phyloP scores from a whole-genome alignment of 2,329 filamentous ascomycete species.

The Exophiala viscosa region DNA sequence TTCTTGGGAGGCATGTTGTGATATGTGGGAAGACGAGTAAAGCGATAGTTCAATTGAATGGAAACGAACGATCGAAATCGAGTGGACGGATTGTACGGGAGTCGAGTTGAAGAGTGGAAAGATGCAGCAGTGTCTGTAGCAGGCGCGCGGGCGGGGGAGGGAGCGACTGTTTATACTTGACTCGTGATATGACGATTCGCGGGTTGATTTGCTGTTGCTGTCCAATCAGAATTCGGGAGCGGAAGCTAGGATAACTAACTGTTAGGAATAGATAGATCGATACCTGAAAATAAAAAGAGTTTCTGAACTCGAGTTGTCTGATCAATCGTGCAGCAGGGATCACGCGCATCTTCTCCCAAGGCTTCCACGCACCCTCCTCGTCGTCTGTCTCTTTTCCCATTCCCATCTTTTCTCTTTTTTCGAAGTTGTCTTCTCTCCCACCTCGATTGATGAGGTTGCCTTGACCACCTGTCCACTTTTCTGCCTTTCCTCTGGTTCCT shows the following conservation, averaged over 20 bases:
- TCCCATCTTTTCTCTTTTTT: not conserved
- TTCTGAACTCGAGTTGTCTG: no score
- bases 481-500: slow-evolving; percentile 23
- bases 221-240: slow-evolving; percentile 18
- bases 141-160: slow-evolving; percentile 37
- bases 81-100: slow-evolving; percentile 19
- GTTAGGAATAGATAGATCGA: not conserved
- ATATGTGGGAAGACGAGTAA: slow-evolving; percentile 16
- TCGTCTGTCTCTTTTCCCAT: not conserved
- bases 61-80: slow-evolving; percentile 10
- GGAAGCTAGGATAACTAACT: slow-evolving; percentile 2
- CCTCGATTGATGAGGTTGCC: not conserved
- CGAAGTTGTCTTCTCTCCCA: not conserved
- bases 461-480: slow-evolving; percentile 7
- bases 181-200: slow-evolving; percentile 20
- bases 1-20: slow-evolving; percentile 64
- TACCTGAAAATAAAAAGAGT: slow-evolving; percentile 3
- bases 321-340: slow-evolving; percentile 5
- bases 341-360: slow-evolving; percentile 8
- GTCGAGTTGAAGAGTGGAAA: slow-evolving; percentile 8
- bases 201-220: slow-evolving; percentile 17
- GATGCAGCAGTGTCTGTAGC: slow-evolving; percentile 30
- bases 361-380: slow-evolving; percentile 3
- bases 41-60: slow-evolving; percentile 20
- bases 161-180: slow-evolving; percentile 31